Evolutionary conservation across 768 basidiomycete genomes (phyloP).

Genomic region (Mycena belliarum): DNA sequence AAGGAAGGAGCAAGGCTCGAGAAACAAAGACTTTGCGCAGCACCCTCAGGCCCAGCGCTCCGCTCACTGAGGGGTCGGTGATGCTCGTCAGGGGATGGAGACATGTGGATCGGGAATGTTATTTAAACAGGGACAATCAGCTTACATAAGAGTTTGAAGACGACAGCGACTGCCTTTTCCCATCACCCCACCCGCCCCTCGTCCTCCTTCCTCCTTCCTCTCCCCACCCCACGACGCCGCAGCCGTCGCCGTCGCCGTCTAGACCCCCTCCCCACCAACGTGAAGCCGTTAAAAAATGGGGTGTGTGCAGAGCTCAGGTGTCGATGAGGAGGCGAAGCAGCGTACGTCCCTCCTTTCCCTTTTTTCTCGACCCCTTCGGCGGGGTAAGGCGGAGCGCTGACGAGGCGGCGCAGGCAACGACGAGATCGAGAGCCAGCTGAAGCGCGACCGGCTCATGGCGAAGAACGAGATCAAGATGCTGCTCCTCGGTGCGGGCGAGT

Average conservation of each 20-base stretch:
- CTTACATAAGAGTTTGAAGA: not conserved
- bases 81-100: too few species aligned
- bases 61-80: too few species aligned
- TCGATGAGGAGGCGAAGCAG: slow-evolving; percentile 82
- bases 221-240: not conserved
- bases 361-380: too few species aligned
- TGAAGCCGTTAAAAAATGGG: slow-evolving; percentile 51
- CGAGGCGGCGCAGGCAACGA: slow-evolving; percentile 65
- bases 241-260: not conserved
- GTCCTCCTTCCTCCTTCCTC: not conserved
- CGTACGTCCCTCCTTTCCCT: slow-evolving; percentile 44
- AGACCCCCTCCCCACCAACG: too few species aligned
- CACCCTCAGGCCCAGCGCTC: too few species aligned
- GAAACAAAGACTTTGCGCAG: too few species aligned
- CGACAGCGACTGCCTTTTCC: not conserved
- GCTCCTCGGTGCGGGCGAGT: slow-evolving; percentile 93
- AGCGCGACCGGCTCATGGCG: slow-evolving; percentile 82
- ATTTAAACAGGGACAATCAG: not conserved
- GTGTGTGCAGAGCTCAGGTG: slow-evolving; percentile 68
- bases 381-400: not conserved
- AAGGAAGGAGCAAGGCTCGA: too few species aligned
- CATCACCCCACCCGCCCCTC: not conserved
- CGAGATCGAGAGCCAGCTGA: slow-evolving; percentile 91
- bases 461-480: slow-evolving; percentile 98
- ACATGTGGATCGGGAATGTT: too few species aligned